phyloP scores from a whole-genome alignment of 2,329 filamentous ascomycete species.

The Epichloe sp. region DNA sequence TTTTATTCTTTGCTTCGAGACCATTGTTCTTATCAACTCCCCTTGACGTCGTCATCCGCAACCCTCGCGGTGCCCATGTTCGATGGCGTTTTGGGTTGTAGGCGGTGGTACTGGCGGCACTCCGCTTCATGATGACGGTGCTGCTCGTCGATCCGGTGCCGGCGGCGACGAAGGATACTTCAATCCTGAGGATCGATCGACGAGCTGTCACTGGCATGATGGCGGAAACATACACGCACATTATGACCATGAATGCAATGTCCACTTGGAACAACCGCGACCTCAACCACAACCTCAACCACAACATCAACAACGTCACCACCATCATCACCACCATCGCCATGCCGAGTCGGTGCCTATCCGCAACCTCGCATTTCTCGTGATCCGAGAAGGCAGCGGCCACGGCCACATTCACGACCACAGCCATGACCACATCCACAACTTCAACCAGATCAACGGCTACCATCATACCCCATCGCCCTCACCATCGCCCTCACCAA shows the following conservation, averaged over 20 bases:
- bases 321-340: background rate
- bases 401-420: constrained; percentile 2
- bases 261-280: background rate
- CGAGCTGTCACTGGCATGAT: background rate
- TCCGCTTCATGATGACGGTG: constrained; percentile 13
- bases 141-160: background rate
- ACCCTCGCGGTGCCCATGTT: constrained; percentile 14
- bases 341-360: constrained; percentile 16
- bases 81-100: constrained; percentile 28
- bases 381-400: constrained; percentile 23
- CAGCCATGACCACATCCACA: background rate
- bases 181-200: background rate
- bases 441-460: background rate
- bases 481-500: constrained; percentile 11
- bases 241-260: background rate
- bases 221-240: background rate
- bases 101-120: constrained; percentile 15
- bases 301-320: background rate
- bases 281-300: background rate
- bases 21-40: background rate
- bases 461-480: constrained; percentile 11
- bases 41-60: background rate
- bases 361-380: constrained; percentile 23
- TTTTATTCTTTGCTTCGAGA: background rate
- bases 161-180: background rate